Conservation (phyloP, 2,329 filamentous ascomycete species). For the Colletotrichum chrysophilum region DNA sequence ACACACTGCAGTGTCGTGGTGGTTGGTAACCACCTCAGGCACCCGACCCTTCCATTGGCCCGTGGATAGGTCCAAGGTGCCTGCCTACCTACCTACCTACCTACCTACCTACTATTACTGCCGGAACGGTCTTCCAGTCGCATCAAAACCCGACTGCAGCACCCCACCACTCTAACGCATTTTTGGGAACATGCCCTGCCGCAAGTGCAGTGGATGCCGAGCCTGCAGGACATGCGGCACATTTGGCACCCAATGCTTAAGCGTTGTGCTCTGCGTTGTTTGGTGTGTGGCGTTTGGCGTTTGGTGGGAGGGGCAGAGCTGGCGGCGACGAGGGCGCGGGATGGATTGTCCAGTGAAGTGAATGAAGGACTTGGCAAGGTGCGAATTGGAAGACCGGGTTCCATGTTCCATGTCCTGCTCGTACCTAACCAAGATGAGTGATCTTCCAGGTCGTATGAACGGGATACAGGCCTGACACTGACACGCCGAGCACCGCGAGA, state of each 20-base stretch:
- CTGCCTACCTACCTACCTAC: too few relatives aligned
- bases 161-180: slow-evolving; percentile 6
- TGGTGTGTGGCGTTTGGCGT: neutral
- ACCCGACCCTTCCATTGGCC: neutral
- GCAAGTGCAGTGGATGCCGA: slow-evolving; percentile 16
- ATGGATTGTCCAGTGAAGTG: neutral
- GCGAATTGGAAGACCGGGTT: neutral
- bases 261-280: neutral
- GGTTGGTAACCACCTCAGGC: neutral
- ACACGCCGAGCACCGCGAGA: neutral
- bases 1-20: neutral
- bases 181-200: slow-evolving; percentile 11
- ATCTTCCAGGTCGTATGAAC: neutral
- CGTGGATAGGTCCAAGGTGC: neutral
- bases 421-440: neutral
- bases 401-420: neutral
- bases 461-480: neutral
- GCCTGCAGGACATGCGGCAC: slow-evolving; percentile 18
- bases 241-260: slow-evolving; percentile 16
- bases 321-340: neutral
- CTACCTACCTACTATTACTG: neutral
- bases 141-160: neutral
- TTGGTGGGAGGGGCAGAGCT: neutral
- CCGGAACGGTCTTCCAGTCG: neutral
- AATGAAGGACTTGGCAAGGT: neutral